Evolutionary conservation across 2,329 filamentous ascomycete species (phyloP).

Genomic region (Chaetomium strumarium): DNA sequence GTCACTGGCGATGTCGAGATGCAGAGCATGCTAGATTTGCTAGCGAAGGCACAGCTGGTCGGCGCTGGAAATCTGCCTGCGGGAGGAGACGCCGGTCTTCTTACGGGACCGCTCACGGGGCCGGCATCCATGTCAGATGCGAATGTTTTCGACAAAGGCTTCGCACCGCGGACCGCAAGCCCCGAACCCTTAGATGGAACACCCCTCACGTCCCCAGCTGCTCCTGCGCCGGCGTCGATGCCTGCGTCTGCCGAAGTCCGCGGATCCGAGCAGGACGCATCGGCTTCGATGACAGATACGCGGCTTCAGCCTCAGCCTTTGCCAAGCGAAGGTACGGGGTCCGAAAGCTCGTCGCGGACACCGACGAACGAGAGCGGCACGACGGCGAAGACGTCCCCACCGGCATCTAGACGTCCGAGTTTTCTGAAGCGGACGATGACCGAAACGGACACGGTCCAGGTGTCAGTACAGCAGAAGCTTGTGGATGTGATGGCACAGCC

Average conservation of each 20-base stretch:
- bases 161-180: conserved; percentile 51
- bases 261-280: neutral
- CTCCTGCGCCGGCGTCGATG: conserved; percentile 18
- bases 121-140: conserved; percentile 66
- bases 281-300: neutral
- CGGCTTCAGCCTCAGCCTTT: conserved; percentile 18
- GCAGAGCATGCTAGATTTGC: conserved; percentile 83
- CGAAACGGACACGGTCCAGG: conserved; percentile 76
- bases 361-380: conserved; percentile 52
- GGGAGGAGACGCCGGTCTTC: conserved; percentile 38
- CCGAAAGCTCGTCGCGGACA: conserved; percentile 47
- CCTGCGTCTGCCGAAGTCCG: neutral
- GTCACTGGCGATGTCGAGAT: conserved; percentile 77
- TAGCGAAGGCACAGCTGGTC: conserved; percentile 75
- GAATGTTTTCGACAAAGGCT: conserved; percentile 82
- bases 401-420: conserved; percentile 54
- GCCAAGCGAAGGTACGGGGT: conserved; percentile 30
- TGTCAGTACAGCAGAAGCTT: conserved; percentile 73
- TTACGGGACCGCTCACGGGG: conserved; percentile 66
- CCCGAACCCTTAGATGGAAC: conserved; percentile 40
- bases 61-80: conserved; percentile 59
- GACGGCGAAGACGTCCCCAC: conserved; percentile 47
- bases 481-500: conserved; percentile 81
- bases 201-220: conserved; percentile 31
- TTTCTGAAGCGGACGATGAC: conserved; percentile 80